These are phyloP conservation scores for Urochloa ruziziensis DNA, from an alignment of 176 grass and related monocot species.

Conservation along the genomic window DNA sequence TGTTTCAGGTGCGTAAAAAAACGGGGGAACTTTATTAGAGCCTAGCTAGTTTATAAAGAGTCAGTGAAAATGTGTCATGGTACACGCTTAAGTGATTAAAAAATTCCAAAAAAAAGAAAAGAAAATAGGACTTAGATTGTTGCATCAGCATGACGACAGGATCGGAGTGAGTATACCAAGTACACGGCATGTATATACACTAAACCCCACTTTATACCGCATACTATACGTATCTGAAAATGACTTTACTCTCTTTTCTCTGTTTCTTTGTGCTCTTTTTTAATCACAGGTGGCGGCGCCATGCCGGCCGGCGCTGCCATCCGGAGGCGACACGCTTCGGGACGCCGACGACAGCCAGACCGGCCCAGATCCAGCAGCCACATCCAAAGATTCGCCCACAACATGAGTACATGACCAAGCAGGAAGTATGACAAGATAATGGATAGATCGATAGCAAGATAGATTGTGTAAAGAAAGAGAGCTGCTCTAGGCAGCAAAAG, in stretches of 20 bases:
- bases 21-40: no score
- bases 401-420: no score
- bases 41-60: no score
- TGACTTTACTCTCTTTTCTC: background rate
- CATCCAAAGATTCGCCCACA: background rate
- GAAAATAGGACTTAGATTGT: no score
- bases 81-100: background rate
- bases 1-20: no score
- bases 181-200: no score
- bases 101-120: background rate
- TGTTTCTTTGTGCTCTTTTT: background rate
- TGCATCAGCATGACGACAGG: no score
- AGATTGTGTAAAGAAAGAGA: background rate
- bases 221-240: background rate
- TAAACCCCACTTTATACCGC: no score
- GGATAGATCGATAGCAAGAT: background rate
- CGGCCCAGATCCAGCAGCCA: background rate
- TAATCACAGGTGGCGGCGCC: background rate
- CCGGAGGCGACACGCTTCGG: background rate
- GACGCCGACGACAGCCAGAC: background rate
- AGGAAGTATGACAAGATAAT: background rate
- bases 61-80: background rate
- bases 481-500: no score
- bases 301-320: background rate
- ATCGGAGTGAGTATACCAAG: no score